Conservation (phyloP, 2,329 filamentous ascomycete species). For the Graphilbum ipis-grandicollis region DNA sequence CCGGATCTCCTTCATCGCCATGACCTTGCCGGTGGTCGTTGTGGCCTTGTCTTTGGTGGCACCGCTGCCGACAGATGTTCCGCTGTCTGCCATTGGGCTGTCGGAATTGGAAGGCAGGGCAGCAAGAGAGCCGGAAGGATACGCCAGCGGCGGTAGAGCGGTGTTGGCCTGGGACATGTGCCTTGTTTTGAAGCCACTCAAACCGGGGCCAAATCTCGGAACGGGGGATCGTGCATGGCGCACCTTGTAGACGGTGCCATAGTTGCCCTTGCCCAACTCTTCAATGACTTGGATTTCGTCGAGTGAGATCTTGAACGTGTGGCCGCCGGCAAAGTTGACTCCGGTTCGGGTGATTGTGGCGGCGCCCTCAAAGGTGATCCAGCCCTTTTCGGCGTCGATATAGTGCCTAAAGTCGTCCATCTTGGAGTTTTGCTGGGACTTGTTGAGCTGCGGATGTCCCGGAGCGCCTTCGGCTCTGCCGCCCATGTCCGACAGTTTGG, state of each 20-base stretch:
- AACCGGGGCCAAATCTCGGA: conserved; percentile 40
- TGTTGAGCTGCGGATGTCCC: conserved; percentile 16
- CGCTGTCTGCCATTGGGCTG: not conserved
- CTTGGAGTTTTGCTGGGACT: conserved; percentile 25
- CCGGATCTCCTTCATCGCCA: conserved; percentile 99
- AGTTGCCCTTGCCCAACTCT: conserved; percentile 94
- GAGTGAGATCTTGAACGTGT: conserved; percentile 81
- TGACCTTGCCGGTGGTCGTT: conserved; percentile 60
- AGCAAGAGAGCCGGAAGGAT: conserved; percentile 3
- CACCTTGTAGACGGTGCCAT: conserved; percentile 95
- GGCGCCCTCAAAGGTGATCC: conserved; percentile 82
- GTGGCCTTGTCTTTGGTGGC: conserved; percentile 17
- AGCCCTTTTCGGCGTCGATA: conserved; percentile 82
- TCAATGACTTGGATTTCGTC: conserved; percentile 89
- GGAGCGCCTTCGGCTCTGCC: conserved; percentile 5
- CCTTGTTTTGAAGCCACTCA: conserved; percentile 27
- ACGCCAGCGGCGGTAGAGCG: not conserved
- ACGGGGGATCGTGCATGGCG: conserved; percentile 54
- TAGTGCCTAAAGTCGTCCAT: conserved; percentile 53
- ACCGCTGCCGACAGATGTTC: not conserved
- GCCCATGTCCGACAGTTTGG: conserved; percentile 26
- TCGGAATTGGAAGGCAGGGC: not conserved
- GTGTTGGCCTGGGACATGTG: not conserved
- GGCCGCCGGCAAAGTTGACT: conserved; percentile 81
- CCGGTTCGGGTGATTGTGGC: conserved; percentile 77